Evolutionary conservation across 2,329 filamentous ascomycete species (phyloP).

Genomic region (Aspergillus fumigatus): DNA sequence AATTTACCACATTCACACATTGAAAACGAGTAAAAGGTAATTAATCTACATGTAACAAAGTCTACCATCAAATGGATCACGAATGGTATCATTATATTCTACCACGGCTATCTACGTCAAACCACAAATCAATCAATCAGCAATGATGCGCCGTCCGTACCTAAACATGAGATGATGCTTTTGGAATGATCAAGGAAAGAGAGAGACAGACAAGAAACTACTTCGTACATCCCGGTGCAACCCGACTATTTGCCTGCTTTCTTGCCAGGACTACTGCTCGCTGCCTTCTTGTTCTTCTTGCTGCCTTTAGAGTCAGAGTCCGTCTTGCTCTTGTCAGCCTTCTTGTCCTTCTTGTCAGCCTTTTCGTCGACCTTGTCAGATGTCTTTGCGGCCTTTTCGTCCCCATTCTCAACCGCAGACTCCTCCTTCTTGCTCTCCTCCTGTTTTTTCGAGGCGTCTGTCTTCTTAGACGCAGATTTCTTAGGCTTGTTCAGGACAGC

Average conservation of each 20-base stretch:
- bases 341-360: conserved; percentile 13
- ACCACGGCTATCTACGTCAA: conserved; percentile 6
- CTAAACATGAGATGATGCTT: conserved; percentile 11
- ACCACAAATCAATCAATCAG: neutral
- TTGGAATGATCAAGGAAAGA: conserved; percentile 6
- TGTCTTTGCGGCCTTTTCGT: conserved; percentile 13
- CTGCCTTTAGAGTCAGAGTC: conserved; percentile 2
- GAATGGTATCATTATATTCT: neutral
- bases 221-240: conserved; percentile 12
- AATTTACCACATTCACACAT: neutral
- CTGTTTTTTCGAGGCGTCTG: conserved; percentile 7
- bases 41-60: neutral
- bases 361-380: conserved; percentile 23
- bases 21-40: neutral
- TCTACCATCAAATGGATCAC: neutral
- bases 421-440: conserved; percentile 16
- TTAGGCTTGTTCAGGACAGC: conserved; percentile 45
- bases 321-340: conserved; percentile 3
- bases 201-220: conserved; percentile 14
- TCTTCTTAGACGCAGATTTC: conserved; percentile 21
- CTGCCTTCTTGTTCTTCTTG: conserved; percentile 20
- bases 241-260: conserved; percentile 26
- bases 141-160: conserved; percentile 15
- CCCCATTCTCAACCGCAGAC: conserved; percentile 15
- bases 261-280: conserved; percentile 16